Conservation (phyloP, 768 basidiomycete genomes). For the Boletus pseudopeckii region DNA sequence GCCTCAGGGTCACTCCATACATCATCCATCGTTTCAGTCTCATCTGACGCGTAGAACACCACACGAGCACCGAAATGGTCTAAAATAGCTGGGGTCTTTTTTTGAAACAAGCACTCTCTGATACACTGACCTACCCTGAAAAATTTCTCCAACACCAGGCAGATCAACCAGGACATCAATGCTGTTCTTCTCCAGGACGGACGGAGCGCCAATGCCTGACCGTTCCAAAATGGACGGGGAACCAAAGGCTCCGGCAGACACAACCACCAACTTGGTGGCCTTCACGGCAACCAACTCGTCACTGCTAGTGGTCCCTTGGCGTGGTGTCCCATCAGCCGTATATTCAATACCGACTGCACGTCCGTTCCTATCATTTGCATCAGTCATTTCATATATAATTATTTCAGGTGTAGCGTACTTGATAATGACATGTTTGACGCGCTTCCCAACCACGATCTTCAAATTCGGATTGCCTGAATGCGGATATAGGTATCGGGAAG, state of each 20-base stretch:
- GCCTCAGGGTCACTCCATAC: constrained; percentile 39
- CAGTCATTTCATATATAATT: too few species aligned
- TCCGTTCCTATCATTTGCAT: constrained; percentile 23
- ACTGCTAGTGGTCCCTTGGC: constrained; percentile 14
- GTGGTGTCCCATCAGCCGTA: constrained; percentile 22
- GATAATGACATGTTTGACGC: constrained; percentile 8
- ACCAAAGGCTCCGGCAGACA: constrained; percentile 54
- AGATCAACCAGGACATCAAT: constrained; percentile 56
- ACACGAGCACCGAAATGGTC: constrained; percentile 29
- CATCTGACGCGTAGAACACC: constrained; percentile 40
- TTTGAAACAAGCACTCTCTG: not conserved
- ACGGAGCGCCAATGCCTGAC: constrained; percentile 63
- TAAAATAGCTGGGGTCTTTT: too few species aligned
- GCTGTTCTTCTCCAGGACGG: constrained; percentile 43
- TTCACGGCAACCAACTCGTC: constrained; percentile 14
- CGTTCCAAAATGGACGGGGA: constrained; percentile 56
- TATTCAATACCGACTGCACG: constrained; percentile 40
- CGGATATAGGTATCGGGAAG: constrained; percentile 39
- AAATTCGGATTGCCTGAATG: constrained; percentile 30
- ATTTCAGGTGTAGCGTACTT: not conserved
- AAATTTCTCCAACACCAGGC: constrained; percentile 76
- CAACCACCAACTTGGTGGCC: constrained; percentile 42
- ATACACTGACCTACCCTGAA: constrained; percentile 38
- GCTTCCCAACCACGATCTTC: constrained; percentile 27
- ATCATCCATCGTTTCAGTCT: constrained; percentile 47